Evolutionary conservation across 208 protist genomes (phyloP).

Genomic region (Crithidia brevicula): DNA sequence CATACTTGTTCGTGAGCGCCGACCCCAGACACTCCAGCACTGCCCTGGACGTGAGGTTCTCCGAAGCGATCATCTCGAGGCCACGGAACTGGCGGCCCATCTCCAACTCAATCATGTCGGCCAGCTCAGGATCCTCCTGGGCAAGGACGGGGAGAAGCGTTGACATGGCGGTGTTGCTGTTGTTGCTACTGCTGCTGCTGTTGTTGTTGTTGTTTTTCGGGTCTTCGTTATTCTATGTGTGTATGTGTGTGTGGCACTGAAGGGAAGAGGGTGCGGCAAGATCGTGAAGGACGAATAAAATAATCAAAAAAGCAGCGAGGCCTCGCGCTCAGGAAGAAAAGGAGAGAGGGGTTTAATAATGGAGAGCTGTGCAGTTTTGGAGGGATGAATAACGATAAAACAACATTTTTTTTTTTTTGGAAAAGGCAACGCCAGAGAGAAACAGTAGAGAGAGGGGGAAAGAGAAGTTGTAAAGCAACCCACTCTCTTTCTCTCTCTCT

Average conservation of each 20-base stretch:
- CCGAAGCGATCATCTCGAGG: slow-evolving; percentile 92
- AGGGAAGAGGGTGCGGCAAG: too few species aligned
- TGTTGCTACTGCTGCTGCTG: not conserved
- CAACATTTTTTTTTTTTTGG: too few species aligned
- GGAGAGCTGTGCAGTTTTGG: too few species aligned
- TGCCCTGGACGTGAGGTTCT: slow-evolving; percentile 99
- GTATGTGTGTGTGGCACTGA: too few species aligned
- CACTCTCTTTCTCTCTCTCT: not conserved
- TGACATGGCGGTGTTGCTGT: not conserved
- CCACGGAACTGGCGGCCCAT: slow-evolving; percentile 87
- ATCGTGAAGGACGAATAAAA: too few species aligned
- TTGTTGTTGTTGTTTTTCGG: too few species aligned
- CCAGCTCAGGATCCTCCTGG: slow-evolving; percentile 82
- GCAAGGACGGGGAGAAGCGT: slow-evolving; percentile 36
- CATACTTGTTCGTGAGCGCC: slow-evolving; percentile 99
- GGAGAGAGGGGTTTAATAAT: too few species aligned
- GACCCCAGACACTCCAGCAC: slow-evolving; percentile 98
- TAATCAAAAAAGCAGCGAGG: too few species aligned
- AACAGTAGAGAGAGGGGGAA: not conserved
- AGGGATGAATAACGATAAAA: too few species aligned
- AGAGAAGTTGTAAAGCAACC: not conserved
- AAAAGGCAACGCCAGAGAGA: too few species aligned
- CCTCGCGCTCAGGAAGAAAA: too few species aligned
- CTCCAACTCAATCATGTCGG: slow-evolving; percentile 85
- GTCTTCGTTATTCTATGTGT: too few species aligned